A percentile compares a stretch with the other conserved stretches of the same genome.
Conservation (phyloP, 2,329 filamentous ascomycete species). For the Phialemoniopsis sp. region DNA sequence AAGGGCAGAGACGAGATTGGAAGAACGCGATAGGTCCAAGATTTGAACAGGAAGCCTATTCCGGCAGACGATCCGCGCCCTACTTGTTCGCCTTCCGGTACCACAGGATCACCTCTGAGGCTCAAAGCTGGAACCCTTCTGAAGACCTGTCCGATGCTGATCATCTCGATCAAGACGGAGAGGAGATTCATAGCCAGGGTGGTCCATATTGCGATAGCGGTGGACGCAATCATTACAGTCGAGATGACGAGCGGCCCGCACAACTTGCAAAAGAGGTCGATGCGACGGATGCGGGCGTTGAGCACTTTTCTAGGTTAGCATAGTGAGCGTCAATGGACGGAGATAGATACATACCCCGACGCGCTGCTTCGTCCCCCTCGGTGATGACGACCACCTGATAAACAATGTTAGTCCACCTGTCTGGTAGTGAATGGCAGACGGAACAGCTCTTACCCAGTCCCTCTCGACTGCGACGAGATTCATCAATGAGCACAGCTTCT, state of each 20-base stretch:
- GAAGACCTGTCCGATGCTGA: conserved; percentile 25
- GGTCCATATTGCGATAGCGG: conserved; percentile 36
- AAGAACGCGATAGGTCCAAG: conserved; percentile 9
- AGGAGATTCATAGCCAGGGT: conserved; percentile 41
- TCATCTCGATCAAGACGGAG: conserved; percentile 38
- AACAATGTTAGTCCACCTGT: conserved; percentile 12
- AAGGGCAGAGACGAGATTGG: conserved; percentile 22
- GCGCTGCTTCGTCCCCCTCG: conserved; percentile 24
- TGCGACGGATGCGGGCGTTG: conserved; percentile 52
- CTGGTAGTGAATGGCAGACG: not conserved
- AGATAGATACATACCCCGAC: conserved; percentile 10
- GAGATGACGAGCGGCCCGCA: conserved; percentile 47
- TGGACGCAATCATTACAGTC: conserved; percentile 39
- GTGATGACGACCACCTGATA: conserved; percentile 42
- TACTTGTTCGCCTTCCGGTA: not conserved
- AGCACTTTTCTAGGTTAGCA: conserved; percentile 23
- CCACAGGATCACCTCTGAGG: not conserved
- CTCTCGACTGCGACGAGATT: conserved; percentile 67
- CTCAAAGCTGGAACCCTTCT: conserved; percentile 12
- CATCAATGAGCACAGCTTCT: conserved; percentile 62
- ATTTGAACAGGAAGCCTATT: conserved; percentile 1
- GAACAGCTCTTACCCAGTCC: conserved; percentile 55
- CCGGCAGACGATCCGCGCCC: not conserved
- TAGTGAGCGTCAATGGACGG: not conserved
- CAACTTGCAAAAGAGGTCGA: conserved; percentile 56